Conservation (phyloP, 352 stramenopile species). For the Pythium aristosporum region DNA sequence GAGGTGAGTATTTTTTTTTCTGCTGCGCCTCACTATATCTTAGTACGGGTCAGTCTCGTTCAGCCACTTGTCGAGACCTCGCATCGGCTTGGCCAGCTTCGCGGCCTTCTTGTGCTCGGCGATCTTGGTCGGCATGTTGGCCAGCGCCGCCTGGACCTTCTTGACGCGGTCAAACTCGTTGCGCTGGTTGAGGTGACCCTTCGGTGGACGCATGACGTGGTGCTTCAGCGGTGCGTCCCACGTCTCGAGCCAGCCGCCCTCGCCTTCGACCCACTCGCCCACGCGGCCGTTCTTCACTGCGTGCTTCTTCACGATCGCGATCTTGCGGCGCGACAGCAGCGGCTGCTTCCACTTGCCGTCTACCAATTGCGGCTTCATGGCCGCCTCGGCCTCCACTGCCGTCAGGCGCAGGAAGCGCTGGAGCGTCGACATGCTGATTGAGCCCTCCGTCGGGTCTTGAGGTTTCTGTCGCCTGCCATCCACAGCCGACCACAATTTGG, state of each 20-base stretch:
- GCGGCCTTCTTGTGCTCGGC: constrained; percentile 85
- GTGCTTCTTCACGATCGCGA: constrained; percentile 84
- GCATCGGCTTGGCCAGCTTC: constrained; percentile 80
- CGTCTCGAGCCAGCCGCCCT: constrained; percentile 77
- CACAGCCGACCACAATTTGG: constrained; percentile 22
- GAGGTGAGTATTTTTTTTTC: constrained; percentile 2
- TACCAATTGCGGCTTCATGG: constrained; percentile 77
- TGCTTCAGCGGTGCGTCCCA: constrained; percentile 83
- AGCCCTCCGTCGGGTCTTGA: not conserved
- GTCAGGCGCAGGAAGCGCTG: constrained; percentile 76
- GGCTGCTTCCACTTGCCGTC: constrained; percentile 87
- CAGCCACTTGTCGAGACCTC: constrained; percentile 88
- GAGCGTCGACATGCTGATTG: constrained; percentile 35
- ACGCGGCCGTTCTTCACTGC: constrained; percentile 65
- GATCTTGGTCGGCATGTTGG: constrained; percentile 83
- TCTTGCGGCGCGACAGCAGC: constrained; percentile 74
- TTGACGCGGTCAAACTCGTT: constrained; percentile 86
- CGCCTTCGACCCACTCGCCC: constrained; percentile 72
- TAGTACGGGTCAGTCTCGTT: constrained; percentile 85
- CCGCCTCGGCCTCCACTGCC: constrained; percentile 66
- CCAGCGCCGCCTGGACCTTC: constrained; percentile 83
- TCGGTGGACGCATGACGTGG: constrained; percentile 81
- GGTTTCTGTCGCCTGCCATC: constrained; percentile 12
- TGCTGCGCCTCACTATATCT: constrained; percentile 13
- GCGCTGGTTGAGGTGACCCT: constrained; percentile 78